phyloP scores from a whole-genome alignment of 495 filamentous ascomycete genomes.

The Aspergillus sclerotiicarbonarius region DNA sequence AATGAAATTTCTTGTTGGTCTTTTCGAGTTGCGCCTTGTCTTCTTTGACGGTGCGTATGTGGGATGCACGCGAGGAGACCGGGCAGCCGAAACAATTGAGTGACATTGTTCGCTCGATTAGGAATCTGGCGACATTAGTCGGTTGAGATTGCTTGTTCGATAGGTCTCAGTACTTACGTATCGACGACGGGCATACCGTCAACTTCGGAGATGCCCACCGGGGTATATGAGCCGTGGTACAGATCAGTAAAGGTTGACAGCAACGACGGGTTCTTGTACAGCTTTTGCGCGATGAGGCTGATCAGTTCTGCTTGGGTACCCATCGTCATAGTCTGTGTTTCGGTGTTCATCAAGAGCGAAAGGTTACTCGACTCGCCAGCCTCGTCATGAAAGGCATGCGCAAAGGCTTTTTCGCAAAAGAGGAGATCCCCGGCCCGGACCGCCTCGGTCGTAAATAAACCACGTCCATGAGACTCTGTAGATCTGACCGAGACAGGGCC shows the following conservation, averaged over 20 bases:
- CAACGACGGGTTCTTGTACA: slow-evolving; percentile 51
- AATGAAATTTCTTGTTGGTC: slow-evolving; percentile 21
- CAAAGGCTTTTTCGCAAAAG: slow-evolving; percentile 57
- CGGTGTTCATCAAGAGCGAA: slow-evolving; percentile 33
- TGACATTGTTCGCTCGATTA: slow-evolving; percentile 43
- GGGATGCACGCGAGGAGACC: slow-evolving; percentile 30
- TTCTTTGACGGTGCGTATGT: slow-evolving; percentile 21
- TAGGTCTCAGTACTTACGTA: slow-evolving; percentile 42
- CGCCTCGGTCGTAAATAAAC: slow-evolving; percentile 47
- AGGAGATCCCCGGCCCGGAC: slow-evolving; percentile 54
- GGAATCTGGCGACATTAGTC: slow-evolving; percentile 29
- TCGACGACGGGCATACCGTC: slow-evolving; percentile 52
- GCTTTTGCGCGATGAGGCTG: slow-evolving; percentile 39
- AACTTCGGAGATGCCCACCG: slow-evolving; percentile 30
- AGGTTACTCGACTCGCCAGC: neutral
- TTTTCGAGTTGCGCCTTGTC: slow-evolving; percentile 2
- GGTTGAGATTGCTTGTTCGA: neutral
- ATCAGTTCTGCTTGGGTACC: slow-evolving; percentile 40
- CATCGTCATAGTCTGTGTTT: slow-evolving; percentile 25
- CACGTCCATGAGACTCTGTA: slow-evolving; percentile 32
- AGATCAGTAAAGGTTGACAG: slow-evolving; percentile 36
- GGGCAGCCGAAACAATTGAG: slow-evolving; percentile 52
- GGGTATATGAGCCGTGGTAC: slow-evolving; percentile 38
- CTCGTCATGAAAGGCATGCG: slow-evolving; percentile 24
- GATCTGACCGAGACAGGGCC: slow-evolving; percentile 28